Percentiles rank a stretch among this genome's conserved stretches.
Conservation (phyloP, 169 alveolate species). For the Plasmodium vivax region DNA sequence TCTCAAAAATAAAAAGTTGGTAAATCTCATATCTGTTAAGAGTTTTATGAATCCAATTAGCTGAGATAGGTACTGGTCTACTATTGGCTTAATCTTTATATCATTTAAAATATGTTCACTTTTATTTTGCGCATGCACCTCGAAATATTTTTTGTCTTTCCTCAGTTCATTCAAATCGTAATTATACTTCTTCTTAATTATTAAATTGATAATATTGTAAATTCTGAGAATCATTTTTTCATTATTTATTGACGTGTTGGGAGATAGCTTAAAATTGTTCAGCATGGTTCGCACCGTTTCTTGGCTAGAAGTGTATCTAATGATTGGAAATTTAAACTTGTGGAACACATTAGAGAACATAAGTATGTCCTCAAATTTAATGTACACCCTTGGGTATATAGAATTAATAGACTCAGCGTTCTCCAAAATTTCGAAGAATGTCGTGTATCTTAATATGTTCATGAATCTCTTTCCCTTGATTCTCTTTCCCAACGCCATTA, state of each 20-base stretch:
- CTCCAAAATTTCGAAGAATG: conserved; percentile 37
- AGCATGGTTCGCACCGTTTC: conserved; percentile 8
- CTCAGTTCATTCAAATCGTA: conserved; percentile 5
- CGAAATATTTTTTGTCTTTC: background rate
- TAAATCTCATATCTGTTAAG: conserved; percentile 72
- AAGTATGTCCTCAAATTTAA: conserved; percentile 62
- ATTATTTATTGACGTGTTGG: conserved; percentile 30
- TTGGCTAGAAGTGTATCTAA: conserved; percentile 10
- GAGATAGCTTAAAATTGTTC: conserved; percentile 47
- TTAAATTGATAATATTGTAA: background rate
- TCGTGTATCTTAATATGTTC: conserved; percentile 20
- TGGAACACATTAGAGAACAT: conserved; percentile 38
- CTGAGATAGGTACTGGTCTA: conserved; percentile 38
- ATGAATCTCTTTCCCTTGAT: conserved; percentile 4
- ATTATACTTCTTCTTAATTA: conserved; percentile 27
- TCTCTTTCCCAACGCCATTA: conserved; percentile 3
- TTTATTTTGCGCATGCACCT: background rate
- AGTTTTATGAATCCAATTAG: conserved; percentile 59
- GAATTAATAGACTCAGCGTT: conserved; percentile 40
- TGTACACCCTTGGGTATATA: conserved; percentile 11
- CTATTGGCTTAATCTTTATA: background rate
- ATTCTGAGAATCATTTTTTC: conserved; percentile 8
- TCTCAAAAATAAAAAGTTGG: conserved; percentile 60
- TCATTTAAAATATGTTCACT: conserved; percentile 12
- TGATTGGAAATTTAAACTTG: conserved; percentile 33